Evolutionary conservation across 768 basidiomycete genomes (phyloP).

Genomic region (Pisolithus sp.): DNA sequence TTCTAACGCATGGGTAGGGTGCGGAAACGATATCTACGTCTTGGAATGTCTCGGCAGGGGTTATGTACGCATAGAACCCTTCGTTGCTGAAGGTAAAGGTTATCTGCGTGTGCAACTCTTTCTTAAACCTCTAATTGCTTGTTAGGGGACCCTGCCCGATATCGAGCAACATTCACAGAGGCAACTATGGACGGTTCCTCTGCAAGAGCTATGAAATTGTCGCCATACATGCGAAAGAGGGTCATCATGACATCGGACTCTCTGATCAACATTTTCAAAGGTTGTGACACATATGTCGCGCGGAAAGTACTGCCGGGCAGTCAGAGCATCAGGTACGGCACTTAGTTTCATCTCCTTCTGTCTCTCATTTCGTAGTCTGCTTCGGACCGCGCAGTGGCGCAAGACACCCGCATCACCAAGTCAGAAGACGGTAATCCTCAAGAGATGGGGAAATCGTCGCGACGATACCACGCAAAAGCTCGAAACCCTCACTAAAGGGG

Average conservation of each 20-base stretch:
- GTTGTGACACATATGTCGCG: conserved; percentile 61
- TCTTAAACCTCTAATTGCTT: not conserved
- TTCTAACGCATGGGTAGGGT: conserved; percentile 71
- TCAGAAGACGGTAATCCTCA: conserved; percentile 53
- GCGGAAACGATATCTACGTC: conserved; percentile 64
- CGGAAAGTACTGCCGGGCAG: conserved; percentile 49
- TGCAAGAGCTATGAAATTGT: conserved; percentile 38
- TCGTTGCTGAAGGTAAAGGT: conserved; percentile 29
- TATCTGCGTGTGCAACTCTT: conserved; percentile 9
- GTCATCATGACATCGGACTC: conserved; percentile 47
- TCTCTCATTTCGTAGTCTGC: conserved; percentile 36
- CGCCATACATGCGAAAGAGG: conserved; percentile 50
- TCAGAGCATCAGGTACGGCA: conserved; percentile 43
- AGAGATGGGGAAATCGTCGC: conserved; percentile 38
- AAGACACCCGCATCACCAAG: conserved; percentile 49
- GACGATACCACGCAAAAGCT: conserved; percentile 24
- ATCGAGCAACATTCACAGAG: conserved; percentile 50
- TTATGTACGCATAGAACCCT: conserved; percentile 53
- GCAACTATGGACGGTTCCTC: conserved; percentile 40
- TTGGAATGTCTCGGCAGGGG: conserved; percentile 72
- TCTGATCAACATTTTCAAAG: conserved; percentile 57
- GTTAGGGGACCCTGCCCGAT: conserved; percentile 25
- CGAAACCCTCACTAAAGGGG: conserved; percentile 59
- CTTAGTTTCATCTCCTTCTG: conserved; percentile 2
- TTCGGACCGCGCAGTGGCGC: conserved; percentile 64